Base-by-base conservation (phyloP, 2,329 filamentous ascomycete genomes). In the Fusarium verticillioides region DNA sequence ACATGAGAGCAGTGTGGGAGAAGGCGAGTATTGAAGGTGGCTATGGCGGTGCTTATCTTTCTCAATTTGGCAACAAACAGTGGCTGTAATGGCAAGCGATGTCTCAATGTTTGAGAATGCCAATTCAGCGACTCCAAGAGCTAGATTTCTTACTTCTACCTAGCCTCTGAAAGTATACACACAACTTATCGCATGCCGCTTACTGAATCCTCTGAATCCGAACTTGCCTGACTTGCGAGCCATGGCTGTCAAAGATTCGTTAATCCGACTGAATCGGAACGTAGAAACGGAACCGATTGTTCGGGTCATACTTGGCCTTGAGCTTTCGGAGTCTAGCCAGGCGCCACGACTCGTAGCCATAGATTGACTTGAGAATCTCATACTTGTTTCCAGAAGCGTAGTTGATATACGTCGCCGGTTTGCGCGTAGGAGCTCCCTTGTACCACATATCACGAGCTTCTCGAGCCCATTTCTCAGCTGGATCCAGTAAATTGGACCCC, bases 51-150 rank as follows among this genome's bases (percentile, higher is more conserved):
- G 47, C 47, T 5, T 50, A 50, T 23, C 47, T 50, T 13, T 50
- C 47, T 50, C 47, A 50, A 3, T 34, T 23, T 2, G 47, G 47
- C 5, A 50, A 34, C 30, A 50, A 50, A 13, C 47, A 50, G 47
- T 50, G 47, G 47, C 47, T 50, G 21, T 50, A 19, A 32, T 2
- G 9, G 11, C 4, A 30, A 13, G 11, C 13, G 9, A 6, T 11
- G 2, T 1, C 19, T 11, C 0, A 4, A 6, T 11, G 13, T 16
- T n/a, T 47, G 44, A 4, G 1, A 4, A 3, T 2, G 9, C 7
- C 4, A 4, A 9, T 30, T 30, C 13, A n/a, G 4, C 7, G 19
- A 7, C 5, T n/a, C 7, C 13, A n/a, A n/a, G 9, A n/a, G 13
- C 4, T 9, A n/a, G 28, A n/a, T 16, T 47, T 47, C 3, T 3